Base-by-base conservation (phyloP, 1,284 basidiomycete species). In the Anthracocystis panici-leucophaei region DNA sequence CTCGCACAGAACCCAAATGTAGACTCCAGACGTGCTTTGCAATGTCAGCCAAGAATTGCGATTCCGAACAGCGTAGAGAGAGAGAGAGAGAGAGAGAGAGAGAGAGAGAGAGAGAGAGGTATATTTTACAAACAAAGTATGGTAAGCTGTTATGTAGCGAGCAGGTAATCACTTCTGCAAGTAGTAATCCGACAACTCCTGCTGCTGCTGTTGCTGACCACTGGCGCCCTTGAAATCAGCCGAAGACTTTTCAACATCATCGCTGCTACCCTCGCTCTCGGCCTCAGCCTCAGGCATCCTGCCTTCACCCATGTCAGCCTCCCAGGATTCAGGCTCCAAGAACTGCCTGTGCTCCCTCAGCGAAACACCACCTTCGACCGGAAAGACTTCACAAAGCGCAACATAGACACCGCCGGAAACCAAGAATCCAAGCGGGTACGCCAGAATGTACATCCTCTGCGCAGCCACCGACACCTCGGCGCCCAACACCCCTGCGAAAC, bases 401-500 rank as follows among this genome's bases (percentile, higher is more conserved):
- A 80, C 44, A 65, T 86, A 86, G 21, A 84, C 67, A 2, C 77
- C 38, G 1, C 65, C 75, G 2, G 85, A 79, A 44, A 86, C 79
- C 12, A 79, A 33, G 68, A 86, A 86, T 3, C 84, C 86, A 25
- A 81, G 67, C 16, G 82, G 81, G 69, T 82, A 86, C 14, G 84
- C 85, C 20, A 87, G 78, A 35, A 84, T 85, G 70, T 85, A 85
- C 44, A 85, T 76, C 41, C 83, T 68, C 11, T 71, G 60, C 10
- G 81, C 81, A 0, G 82, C 81, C 0, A 61, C 27, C 11, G 79
- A 60, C 14, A 86, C 79, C 1, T 67, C 59, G 29, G 82, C 79
- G 0, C 80, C 82, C 9, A 79, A 41, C 11, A 74, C 77, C 7
- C 74, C 91, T 89, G 10, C 89, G 89, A 81, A 91, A 90, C 87